These are phyloP conservation scores for Blumeria graminis DNA, from an alignment of 2,329 filamentous ascomycete species.

Conservation along the genomic window DNA sequence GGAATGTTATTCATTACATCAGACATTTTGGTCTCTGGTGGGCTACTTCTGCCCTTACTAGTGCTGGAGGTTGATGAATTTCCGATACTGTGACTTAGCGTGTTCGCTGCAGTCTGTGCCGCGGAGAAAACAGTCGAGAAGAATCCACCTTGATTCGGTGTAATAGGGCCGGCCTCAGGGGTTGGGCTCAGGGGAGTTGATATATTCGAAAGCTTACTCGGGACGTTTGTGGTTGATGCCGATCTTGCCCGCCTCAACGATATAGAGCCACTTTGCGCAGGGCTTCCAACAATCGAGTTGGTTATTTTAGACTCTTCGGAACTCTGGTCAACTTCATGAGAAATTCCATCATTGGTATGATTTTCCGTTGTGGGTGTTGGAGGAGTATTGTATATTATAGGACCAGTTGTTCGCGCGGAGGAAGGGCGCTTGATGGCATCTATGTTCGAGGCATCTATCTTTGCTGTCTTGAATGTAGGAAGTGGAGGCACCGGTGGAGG, in stretches of 20 bases:
- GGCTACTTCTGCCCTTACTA: constrained; percentile 19
- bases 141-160: constrained; percentile 41
- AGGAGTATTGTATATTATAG: constrained; percentile 39
- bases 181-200: constrained; percentile 53
- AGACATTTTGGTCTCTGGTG: constrained; percentile 11
- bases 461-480: constrained; percentile 7
- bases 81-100: constrained; percentile 48
- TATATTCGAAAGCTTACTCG: constrained; percentile 71
- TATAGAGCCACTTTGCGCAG: constrained; percentile 46
- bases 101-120: constrained; percentile 73
- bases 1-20: too few species aligned
- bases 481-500: constrained; percentile 7
- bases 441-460: constrained; percentile 4
- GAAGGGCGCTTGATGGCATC: constrained; percentile 7
- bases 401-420: constrained; percentile 15
- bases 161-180: constrained; percentile 34
- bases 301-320: constrained; percentile 10
- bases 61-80: constrained; percentile 33
- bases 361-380: constrained; percentile 33
- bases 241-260: constrained; percentile 42
- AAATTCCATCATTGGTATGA: constrained; percentile 8
- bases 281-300: constrained; percentile 29
- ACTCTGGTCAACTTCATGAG: constrained; percentile 7
- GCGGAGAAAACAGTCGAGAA: constrained; percentile 86
- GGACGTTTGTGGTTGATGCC: constrained; percentile 24